Base-by-base conservation (phyloP, 2,329 filamentous ascomycete species). In the Bipolaris victoriae region DNA sequence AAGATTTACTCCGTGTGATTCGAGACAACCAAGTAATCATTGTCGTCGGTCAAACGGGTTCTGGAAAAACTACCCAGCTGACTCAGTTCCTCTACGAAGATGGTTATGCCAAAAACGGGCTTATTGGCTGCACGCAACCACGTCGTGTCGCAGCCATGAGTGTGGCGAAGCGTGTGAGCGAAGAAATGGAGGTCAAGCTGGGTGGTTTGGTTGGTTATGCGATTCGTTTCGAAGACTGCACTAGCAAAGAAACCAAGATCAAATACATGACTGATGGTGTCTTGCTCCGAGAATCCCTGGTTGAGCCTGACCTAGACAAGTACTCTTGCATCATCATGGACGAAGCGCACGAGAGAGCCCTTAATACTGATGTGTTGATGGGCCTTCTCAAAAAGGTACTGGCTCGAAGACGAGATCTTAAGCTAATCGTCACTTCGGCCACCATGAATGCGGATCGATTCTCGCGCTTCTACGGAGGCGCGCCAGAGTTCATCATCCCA, bases 251-350 rank as follows among this genome's bases (percentile, higher is more conserved):
- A 56, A 99, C 95, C 0, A 83, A 89, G 58, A 98, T 99, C 80
- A 99, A 99, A 78, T 99, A 99, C 77, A 97, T 99, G 93, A 99
- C 95, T 0, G 96, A 99, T 71, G 95, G 95, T 80, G 91, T 99
- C 20, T 81, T 99, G 43, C 84, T 99, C 31, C 86, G 95, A 79
- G 96, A 99, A 72, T 97, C 92, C 5, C 83, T 99, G 10, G 93
- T 92, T 58, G 94, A 98, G 76, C 87, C 90, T 6, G 94, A 99
- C 74, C 82, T 99, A 44, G 95, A 98, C 76, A 91, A 91, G 63
- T 99, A 99, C 75, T 97, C 94, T 13, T 97, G 93, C 74, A 92
- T 99, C 69, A 99, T 99, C 77, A 99, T 99, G 95, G 95, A 99
- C 73, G 95, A 99, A 80, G 96, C 95, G 4, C 95, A 99, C 83